Conservation (phyloP, 371 early-diverging fungal species). For the Coemansia sp. region DNA sequence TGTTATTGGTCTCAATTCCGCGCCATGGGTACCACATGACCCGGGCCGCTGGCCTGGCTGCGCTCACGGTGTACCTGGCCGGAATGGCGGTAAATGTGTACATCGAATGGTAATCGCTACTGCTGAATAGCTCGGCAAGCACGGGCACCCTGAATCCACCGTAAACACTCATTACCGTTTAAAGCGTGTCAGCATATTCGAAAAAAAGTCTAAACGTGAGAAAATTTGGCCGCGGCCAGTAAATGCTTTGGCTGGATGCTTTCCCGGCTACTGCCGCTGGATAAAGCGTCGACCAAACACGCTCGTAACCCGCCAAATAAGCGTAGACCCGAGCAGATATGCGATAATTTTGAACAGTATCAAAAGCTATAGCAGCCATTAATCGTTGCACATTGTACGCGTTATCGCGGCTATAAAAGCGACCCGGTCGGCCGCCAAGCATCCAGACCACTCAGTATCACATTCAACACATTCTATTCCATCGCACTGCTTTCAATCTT, state of each 20-base stretch:
- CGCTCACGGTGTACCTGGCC: slow-evolving; percentile 26
- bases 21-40: slow-evolving; percentile 38
- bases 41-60: slow-evolving; percentile 27
- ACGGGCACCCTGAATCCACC: too few relatives aligned
- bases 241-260: not conserved
- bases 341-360: not conserved
- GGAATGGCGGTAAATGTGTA: slow-evolving; percentile 43
- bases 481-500: not conserved
- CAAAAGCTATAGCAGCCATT: not conserved
- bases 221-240: not conserved
- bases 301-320: not conserved
- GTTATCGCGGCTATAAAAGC: not conserved
- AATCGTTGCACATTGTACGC: not conserved
- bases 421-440: not conserved
- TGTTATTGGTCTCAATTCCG: slow-evolving; percentile 33
- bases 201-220: not conserved
- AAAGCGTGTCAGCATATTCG: not conserved
- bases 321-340: not conserved
- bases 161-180: not conserved
- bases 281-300: not conserved
- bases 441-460: not conserved
- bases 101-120: slow-evolving; percentile 26
- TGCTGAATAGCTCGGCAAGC: not conserved
- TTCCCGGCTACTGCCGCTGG: not conserved
- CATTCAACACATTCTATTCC: slow-evolving; percentile 1